A percentile compares a stretch with the other conserved stretches of the same genome.
Conservation (phyloP, 352 stramenopile species). For the Blastocystis sp. region DNA sequence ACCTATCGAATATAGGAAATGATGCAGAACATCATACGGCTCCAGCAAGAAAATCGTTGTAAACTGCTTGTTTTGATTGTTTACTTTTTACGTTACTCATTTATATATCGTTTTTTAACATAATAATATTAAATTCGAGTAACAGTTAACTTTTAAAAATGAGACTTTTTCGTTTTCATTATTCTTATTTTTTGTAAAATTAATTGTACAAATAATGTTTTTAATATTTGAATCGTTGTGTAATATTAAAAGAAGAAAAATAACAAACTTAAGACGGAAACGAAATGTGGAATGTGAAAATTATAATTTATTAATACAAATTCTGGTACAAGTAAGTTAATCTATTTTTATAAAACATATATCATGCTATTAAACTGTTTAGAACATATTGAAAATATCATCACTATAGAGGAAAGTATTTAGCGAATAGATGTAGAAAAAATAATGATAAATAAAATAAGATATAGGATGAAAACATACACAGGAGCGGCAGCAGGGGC, state of each 20-base stretch:
- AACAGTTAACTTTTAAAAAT: no score
- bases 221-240: not conserved
- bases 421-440: not conserved
- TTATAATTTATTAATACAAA: not conserved
- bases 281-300: not conserved
- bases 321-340: not conserved
- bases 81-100: no score
- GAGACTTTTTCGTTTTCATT: no score
- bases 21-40: no score
- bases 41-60: no score
- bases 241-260: not conserved
- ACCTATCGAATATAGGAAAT: no score
- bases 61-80: no score
- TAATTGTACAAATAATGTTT: not conserved
- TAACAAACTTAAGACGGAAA: not conserved
- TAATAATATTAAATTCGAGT: no score
- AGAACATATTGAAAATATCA: conserved; percentile 25
- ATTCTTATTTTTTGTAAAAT: no score
- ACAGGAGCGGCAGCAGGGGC: conserved; percentile 5
- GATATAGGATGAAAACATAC: not conserved
- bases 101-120: no score
- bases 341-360: not conserved
- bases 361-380: not conserved
- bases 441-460: no score
- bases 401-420: conserved; percentile 2